Evolutionary conservation across 2,329 filamentous ascomycete species (phyloP).

Genomic region (Hymenoscyphus fraxineus): DNA sequence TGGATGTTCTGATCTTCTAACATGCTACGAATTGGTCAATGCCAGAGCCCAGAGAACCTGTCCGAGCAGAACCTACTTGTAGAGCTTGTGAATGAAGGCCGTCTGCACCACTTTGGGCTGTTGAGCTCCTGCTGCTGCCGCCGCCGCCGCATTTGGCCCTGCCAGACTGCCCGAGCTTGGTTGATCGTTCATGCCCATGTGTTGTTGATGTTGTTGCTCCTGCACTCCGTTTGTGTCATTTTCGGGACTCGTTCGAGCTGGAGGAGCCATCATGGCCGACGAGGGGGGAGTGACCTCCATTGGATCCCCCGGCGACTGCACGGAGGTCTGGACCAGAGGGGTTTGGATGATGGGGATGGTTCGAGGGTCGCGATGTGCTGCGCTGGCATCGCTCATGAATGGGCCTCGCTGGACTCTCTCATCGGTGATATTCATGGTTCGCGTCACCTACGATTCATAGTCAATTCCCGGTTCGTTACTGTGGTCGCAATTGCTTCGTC

Average conservation of each 20-base stretch:
- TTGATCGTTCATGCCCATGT: constrained; percentile 33
- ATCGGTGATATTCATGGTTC: constrained; percentile 31
- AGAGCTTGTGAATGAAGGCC: constrained; percentile 97
- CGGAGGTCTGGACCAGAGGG: constrained; percentile 56
- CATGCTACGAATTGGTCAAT: constrained; percentile 62
- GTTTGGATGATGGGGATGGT: constrained; percentile 56
- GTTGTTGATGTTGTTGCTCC: constrained; percentile 26
- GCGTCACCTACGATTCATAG: constrained; percentile 29
- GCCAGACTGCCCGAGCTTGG: constrained; percentile 35
- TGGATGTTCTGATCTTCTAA: constrained; percentile 89
- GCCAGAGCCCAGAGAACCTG: neutral
- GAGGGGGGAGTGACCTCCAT: constrained; percentile 56
- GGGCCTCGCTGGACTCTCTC: constrained; percentile 31
- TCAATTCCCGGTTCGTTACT: constrained; percentile 9
- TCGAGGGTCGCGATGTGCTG: constrained; percentile 27
- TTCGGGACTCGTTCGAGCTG: constrained; percentile 33
- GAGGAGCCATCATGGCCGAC: constrained; percentile 41
- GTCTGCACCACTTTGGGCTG: constrained; percentile 98
- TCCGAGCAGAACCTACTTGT: constrained; percentile 65
- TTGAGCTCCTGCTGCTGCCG: constrained; percentile 71
- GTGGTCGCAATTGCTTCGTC: neutral
- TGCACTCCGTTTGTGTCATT: constrained; percentile 34
- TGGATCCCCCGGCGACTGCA: constrained; percentile 53
- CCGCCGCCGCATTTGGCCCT: constrained; percentile 37
- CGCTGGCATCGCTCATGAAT: constrained; percentile 27